Base-by-base conservation (phyloP, 1,284 basidiomycete species). In the Sphaerobolus stellatus region DNA sequence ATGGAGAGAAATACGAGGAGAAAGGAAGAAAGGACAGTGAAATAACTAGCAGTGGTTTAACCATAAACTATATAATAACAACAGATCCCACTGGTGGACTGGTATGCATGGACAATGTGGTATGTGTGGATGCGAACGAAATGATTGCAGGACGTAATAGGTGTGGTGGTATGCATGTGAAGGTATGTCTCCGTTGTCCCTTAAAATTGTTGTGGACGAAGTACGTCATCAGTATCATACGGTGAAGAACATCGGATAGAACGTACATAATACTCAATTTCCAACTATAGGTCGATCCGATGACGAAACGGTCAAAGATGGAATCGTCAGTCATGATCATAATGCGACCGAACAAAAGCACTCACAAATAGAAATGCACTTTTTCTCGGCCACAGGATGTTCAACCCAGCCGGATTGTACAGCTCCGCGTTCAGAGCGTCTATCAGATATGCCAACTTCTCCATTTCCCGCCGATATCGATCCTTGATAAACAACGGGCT, bases 291-390 rank as follows among this genome's bases (percentile, higher is more conserved):
- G n/a, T n/a, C n/a, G n/a, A n/a, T n/a, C n/a, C n/a, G n/a, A n/a
- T n/a, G n/a, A n/a, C 30, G 38, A 57, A 41, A 45, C 55, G 47
- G 43, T 33, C 2, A 27, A 27, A 16, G 20, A 28, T 50, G 25
- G 34, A 30, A n/a, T 50, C 36, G 33, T 54, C 33, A 45, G 52
- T 25, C 24, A 48, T 22, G n/a, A 48, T 49, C 28, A 36, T 43
- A 16, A 45, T 38, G 48, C 24, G 58, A 36, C 43, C 20, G 51
- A 36, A 18, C 25, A 54, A n/a, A 50, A 3, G 54, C 47, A 86
- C 90, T 70, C 66, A 94, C 91, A 71, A 90, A 95, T 60, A 94
- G 73, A 67, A 92, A 94, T 0, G 88, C 93, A 56, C 86, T 84
- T 62, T 80, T 80, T 36, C 78, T 75, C 2, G 92, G 93, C 83